Base-by-base conservation (phyloP, 495 filamentous ascomycete species). In the Neohortaea acidophila region DNA sequence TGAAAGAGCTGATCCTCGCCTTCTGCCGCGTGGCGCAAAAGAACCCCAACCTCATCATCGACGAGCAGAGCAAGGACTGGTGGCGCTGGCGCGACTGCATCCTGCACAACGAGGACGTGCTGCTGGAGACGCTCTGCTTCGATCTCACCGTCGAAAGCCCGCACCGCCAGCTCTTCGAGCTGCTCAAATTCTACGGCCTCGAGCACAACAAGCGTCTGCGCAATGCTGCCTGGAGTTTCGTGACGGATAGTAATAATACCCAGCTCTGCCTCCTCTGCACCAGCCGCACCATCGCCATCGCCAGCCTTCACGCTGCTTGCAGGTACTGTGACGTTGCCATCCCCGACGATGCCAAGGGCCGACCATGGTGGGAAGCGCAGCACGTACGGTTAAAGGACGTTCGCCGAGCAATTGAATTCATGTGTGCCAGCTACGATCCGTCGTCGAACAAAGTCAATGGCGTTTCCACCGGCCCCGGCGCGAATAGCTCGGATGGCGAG, bases 1-100 rank as follows among this genome's bases (percentile, higher is more conserved):
- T 92, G 50, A 85, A 80, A 49, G 84, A 96, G 44, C 63, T 97
- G 22, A 81, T 97, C 40, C 73, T 92, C 17, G 82, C 86, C 0
- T 91, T 87, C 51, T 85, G 84, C 34, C 83, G 84, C 43, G 86
- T 94, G 11, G 91, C 87, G 21, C 87, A 92, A 55, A 96, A 97
- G 60, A 79, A 96, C 49, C 64, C 79, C 6, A 77, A 82, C 50
- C 68, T 92, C 37, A 58, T 79, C 9, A 79, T 97, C 18, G 87
- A 96, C 51, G 89, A 94, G 56, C 84, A 94, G 55, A 82, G 77
- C 28, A 94, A 93, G 47, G 89, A 96, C 45, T 97, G 81, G 55
- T 97, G 89, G 89, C 68, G 74, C 53, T 97, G 89, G 89, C 73
- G 81, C 33, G 89, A 99, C 51, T 84, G 77, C 38, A 87, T 99